Percentiles rank a stretch among this genome's conserved stretches.
Conservation (phyloP, 2,329 filamentous ascomycete species). For the Stenocarpella maydis region DNA sequence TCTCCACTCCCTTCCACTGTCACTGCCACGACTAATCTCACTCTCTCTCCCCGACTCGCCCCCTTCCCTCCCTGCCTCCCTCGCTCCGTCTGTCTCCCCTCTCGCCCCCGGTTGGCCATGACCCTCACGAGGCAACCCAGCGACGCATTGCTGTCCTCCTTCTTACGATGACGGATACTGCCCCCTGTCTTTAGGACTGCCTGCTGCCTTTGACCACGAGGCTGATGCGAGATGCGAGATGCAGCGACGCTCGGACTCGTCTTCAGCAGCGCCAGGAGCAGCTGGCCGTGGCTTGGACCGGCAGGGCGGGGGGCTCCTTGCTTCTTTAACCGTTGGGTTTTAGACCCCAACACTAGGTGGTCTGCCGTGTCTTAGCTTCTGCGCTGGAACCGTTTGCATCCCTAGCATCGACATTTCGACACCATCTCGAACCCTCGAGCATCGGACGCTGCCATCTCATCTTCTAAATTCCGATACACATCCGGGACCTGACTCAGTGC, state of each 20-base stretch:
- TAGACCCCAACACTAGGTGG: too few species aligned
- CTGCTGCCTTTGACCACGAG: constrained; percentile 1
- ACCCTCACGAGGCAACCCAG: constrained; percentile 6
- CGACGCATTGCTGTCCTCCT: constrained; percentile 14
- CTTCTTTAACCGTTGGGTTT: constrained; percentile 16
- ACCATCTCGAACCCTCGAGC: not conserved
- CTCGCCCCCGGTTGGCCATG: not conserved
- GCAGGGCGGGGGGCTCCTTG: not conserved
- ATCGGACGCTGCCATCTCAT: not conserved
- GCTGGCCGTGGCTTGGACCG: constrained; percentile 8
- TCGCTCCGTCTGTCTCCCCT: too few species aligned
- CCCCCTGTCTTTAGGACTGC: too few species aligned
- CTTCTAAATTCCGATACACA: constrained; percentile 16
- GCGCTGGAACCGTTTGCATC: not conserved
- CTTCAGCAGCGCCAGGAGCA: constrained; percentile 20
- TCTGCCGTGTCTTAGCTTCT: too few species aligned
- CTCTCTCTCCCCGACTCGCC: not conserved
- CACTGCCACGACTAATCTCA: not conserved
- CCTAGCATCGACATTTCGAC: not conserved
- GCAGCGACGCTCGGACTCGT: constrained; percentile 6
- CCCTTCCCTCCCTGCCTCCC: too few species aligned
- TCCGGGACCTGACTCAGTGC: constrained; percentile 1
- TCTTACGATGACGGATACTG: constrained; percentile 1
- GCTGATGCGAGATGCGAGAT: not conserved
- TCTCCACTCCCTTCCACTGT: constrained; percentile 10